Evolutionary conservation across 495 filamentous ascomycete species (phyloP).

Genomic region (Letharia lupina): DNA sequence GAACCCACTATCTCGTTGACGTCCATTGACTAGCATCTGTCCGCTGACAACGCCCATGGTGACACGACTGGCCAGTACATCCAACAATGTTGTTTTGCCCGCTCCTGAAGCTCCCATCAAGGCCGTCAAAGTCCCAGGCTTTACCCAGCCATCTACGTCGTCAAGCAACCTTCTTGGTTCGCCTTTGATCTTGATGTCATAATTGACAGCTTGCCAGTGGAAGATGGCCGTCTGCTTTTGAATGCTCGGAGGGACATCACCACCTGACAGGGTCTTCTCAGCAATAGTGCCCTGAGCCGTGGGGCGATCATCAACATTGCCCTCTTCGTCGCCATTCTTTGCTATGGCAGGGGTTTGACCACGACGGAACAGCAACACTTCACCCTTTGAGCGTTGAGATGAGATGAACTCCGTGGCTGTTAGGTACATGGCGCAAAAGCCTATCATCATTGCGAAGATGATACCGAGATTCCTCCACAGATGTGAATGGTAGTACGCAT

Average conservation of each 20-base stretch:
- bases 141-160: slow-evolving; percentile 82
- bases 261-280: slow-evolving; percentile 25
- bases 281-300: slow-evolving; percentile 31
- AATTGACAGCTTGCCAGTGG: slow-evolving; percentile 78
- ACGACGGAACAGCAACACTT: slow-evolving; percentile 78
- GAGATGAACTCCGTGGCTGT: slow-evolving; percentile 65
- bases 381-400: slow-evolving; percentile 74
- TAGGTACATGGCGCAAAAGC: slow-evolving; percentile 60
- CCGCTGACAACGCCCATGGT: slow-evolving; percentile 82
- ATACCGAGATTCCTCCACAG: slow-evolving; percentile 82
- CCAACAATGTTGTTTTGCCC: slow-evolving; percentile 51
- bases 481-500: slow-evolving; percentile 51
- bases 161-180: slow-evolving; percentile 69
- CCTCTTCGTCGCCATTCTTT: slow-evolving; percentile 47
- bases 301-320: slow-evolving; percentile 31
- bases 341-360: slow-evolving; percentile 59
- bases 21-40: slow-evolving; percentile 77
- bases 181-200: slow-evolving; percentile 81
- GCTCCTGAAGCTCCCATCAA: slow-evolving; percentile 49
- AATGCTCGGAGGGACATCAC: slow-evolving; percentile 29
- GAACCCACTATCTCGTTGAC: slow-evolving; percentile 67
- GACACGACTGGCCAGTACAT: slow-evolving; percentile 59
- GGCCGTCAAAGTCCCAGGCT: slow-evolving; percentile 84
- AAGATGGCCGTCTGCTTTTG: slow-evolving; percentile 67
- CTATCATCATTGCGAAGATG: slow-evolving; percentile 62